Evolutionary conservation across 2,329 filamentous ascomycete genomes (phyloP).

Genomic region (Paraphoma chrysanthemicola): DNA sequence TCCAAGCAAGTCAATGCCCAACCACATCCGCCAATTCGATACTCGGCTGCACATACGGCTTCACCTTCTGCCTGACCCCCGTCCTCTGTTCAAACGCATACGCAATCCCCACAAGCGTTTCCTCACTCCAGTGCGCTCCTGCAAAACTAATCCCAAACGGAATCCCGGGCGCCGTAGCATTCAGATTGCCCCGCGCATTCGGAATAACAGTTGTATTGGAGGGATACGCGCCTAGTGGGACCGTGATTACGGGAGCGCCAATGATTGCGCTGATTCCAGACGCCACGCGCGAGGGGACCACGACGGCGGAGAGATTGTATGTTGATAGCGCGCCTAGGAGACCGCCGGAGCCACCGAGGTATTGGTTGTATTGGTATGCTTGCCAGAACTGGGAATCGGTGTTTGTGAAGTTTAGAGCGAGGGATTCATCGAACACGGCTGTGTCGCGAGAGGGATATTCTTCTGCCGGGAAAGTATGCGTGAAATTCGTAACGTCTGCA

Average conservation of each 20-base stretch:
- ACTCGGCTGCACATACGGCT: slow-evolving; percentile 58
- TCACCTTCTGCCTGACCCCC: slow-evolving; percentile 54
- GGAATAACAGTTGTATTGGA: slow-evolving; percentile 54
- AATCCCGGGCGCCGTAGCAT: slow-evolving; percentile 61
- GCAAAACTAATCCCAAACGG: slow-evolving; percentile 70
- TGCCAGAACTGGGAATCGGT: slow-evolving; percentile 64
- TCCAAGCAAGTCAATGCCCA: neutral
- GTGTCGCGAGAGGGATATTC: slow-evolving; percentile 70
- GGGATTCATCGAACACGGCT: slow-evolving; percentile 60
- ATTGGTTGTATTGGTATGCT: slow-evolving; percentile 60
- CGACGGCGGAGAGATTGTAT: slow-evolving; percentile 66
- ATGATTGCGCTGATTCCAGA: slow-evolving; percentile 61
- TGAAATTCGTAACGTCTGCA: slow-evolving; percentile 62
- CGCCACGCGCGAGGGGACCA: slow-evolving; percentile 63
- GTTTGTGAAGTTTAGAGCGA: slow-evolving; percentile 63
- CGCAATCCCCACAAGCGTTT: slow-evolving; percentile 67
- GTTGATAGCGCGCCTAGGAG: slow-evolving; percentile 66
- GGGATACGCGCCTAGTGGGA: slow-evolving; percentile 67
- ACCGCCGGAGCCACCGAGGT: slow-evolving; percentile 65
- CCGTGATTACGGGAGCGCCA: slow-evolving; percentile 67
- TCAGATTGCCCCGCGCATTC: slow-evolving; percentile 59
- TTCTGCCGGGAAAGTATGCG: slow-evolving; percentile 60
- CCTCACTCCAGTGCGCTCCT: slow-evolving; percentile 67
- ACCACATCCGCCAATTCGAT: slow-evolving; percentile 57
- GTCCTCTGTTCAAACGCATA: slow-evolving; percentile 73